These are phyloP conservation scores for Coemansia aciculifera DNA, from an alignment of 192 early-diverging fungal genomes.

Conservation along the genomic window DNA sequence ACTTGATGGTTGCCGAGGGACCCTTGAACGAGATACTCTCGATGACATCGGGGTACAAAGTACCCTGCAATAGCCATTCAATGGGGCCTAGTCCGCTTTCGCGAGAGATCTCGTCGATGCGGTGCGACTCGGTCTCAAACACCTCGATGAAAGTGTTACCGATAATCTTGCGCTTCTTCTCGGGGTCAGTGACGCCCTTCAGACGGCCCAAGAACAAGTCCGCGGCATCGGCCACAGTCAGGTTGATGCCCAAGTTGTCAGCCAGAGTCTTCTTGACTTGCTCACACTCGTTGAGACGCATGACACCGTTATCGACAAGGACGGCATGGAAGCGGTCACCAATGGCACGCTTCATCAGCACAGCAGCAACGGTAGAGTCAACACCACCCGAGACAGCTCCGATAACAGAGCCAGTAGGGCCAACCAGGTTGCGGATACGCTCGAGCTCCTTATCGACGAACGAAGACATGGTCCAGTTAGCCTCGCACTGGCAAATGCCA, in stretches of 20 bases:
- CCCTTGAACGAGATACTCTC: slow-evolving; percentile 99
- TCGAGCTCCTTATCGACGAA: slow-evolving; percentile 98
- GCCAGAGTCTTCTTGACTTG: slow-evolving; percentile 80
- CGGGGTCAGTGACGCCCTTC: slow-evolving; percentile 92
- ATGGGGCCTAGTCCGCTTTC: slow-evolving; percentile 75
- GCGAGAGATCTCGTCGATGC: slow-evolving; percentile 78
- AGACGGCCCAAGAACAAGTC: slow-evolving; percentile 83
- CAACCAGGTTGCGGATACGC: slow-evolving; percentile 88
- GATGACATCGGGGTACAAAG: slow-evolving; percentile 98
- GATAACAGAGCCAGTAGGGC: slow-evolving; percentile 88
- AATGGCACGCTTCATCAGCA: slow-evolving; percentile 95
- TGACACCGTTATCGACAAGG: slow-evolving; percentile 97
- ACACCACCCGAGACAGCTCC: slow-evolving; percentile 98
- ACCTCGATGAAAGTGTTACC: slow-evolving; percentile 99
- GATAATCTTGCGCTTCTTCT: slow-evolving; percentile 98
- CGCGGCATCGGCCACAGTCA: slow-evolving; percentile 87
- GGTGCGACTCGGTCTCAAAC: slow-evolving; percentile 89
- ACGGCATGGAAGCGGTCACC: slow-evolving; percentile 98
- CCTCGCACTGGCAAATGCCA: slow-evolving; percentile 78
- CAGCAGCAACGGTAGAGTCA: slow-evolving; percentile 94
- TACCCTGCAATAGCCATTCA: slow-evolving; percentile 96
- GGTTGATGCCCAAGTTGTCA: slow-evolving; percentile 92
- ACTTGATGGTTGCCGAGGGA: slow-evolving; percentile 97
- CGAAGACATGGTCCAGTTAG: slow-evolving; percentile 95
- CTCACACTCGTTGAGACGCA: slow-evolving; percentile 95